phyloP scores from a whole-genome alignment of 257 asterid species.

The Lithospermum erythrorhizon region DNA sequence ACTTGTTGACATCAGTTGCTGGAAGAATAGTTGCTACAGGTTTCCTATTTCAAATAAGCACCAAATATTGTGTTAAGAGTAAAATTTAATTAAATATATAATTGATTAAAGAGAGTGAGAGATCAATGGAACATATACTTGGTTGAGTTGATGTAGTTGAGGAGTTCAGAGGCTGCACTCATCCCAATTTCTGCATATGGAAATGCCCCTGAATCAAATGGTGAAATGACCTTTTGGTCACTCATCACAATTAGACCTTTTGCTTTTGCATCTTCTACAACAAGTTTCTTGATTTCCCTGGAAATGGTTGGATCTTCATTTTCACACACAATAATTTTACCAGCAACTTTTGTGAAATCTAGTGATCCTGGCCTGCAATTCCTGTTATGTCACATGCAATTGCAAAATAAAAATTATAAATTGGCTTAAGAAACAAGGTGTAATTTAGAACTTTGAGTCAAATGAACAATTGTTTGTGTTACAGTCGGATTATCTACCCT shows the following conservation, averaged over 20 bases:
- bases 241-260: slow-evolving; percentile 52
- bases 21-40: slow-evolving; percentile 55
- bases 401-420: neutral
- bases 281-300: slow-evolving; percentile 41
- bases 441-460: too few relatives aligned
- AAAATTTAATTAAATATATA: neutral
- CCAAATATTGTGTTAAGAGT: neutral
- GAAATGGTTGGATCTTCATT: slow-evolving; percentile 31
- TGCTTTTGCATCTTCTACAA: slow-evolving; percentile 50
- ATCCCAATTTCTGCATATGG: slow-evolving; percentile 49
- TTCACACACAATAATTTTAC: slow-evolving; percentile 57
- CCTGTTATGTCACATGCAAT: slow-evolving; percentile 20
- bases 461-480: too few relatives aligned
- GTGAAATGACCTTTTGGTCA: slow-evolving; percentile 20
- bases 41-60: slow-evolving; percentile 22
- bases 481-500: too few relatives aligned
- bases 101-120: neutral
- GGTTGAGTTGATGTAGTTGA: slow-evolving; percentile 53
- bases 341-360: slow-evolving; percentile 37
- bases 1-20: slow-evolving; percentile 21
- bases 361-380: slow-evolving; percentile 61
- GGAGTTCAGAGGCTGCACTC: slow-evolving; percentile 28
- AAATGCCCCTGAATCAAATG: slow-evolving; percentile 48
- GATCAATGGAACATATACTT: slow-evolving; percentile 17
- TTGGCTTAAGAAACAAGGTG: neutral